Evolutionary conservation across 805 yeast species (phyloP).

Genomic region (Candida ovalis): DNA sequence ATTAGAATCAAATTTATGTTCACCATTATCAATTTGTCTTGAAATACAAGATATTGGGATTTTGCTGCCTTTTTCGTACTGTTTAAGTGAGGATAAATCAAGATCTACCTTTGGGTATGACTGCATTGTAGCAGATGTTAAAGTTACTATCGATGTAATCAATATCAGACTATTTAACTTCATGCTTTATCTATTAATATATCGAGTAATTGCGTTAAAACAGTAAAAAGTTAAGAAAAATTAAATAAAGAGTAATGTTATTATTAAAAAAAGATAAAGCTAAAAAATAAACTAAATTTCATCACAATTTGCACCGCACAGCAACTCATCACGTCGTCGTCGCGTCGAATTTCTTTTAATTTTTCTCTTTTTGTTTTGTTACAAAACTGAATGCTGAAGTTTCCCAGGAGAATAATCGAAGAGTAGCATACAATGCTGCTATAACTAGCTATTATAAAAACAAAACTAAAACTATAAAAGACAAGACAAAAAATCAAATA

Average conservation of each 20-base stretch:
- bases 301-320: neutral
- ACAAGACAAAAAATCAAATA: neutral
- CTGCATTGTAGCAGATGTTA: conserved; percentile 3
- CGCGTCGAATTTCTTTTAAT: no score
- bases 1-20: conserved; percentile 65
- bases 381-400: no score
- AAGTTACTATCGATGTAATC: neutral
- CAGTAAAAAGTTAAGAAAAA: no score
- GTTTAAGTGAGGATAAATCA: conserved; percentile 11
- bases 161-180: neutral
- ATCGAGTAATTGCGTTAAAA: no score
- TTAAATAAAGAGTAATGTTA: no score
- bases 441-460: no score
- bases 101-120: conserved; percentile 26
- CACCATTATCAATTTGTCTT: conserved; percentile 71
- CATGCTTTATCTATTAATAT: neutral
- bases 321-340: no score
- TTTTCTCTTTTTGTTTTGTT: no score
- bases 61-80: conserved; percentile 34
- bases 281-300: no score
- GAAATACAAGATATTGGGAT: conserved; percentile 57
- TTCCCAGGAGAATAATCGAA: no score
- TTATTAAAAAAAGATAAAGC: neutral
- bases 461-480: no score
- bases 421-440: no score